These are phyloP conservation scores for Entomortierella chlamydospora DNA, from an alignment of 192 early-diverging fungal species.

Conservation along the genomic window DNA sequence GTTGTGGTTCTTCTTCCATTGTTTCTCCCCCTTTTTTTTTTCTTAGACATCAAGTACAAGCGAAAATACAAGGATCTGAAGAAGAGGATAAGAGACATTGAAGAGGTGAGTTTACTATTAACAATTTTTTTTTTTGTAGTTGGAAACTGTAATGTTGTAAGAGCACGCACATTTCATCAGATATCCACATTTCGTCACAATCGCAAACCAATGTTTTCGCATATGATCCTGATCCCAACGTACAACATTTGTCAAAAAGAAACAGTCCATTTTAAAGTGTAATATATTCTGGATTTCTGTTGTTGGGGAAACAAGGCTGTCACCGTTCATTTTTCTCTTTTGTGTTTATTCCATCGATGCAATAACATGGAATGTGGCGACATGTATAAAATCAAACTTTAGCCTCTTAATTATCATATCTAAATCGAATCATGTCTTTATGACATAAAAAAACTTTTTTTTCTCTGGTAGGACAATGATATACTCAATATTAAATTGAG, in stretches of 20 bases:
- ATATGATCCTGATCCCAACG: not conserved
- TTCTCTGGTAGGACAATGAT: slow-evolving; percentile 58
- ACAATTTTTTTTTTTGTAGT: too few relatives aligned
- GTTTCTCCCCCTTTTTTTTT: not conserved
- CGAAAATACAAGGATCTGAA: slow-evolving; percentile 64
- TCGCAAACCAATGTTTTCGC: not conserved
- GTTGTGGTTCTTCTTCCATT: not conserved
- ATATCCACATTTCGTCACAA: not conserved
- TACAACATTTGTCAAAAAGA: too few relatives aligned
- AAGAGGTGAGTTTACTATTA: slow-evolving; percentile 54
- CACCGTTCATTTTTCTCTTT: too few relatives aligned
- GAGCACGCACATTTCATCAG: too few relatives aligned
- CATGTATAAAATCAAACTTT: too few relatives aligned
- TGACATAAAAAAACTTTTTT: not conserved
- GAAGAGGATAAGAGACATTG: slow-evolving; percentile 61
- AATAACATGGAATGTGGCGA: not conserved
- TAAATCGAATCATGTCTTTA: too few relatives aligned
- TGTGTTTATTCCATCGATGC: too few relatives aligned
- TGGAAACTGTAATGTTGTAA: too few relatives aligned
- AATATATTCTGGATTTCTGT: too few relatives aligned
- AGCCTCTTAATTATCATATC: too few relatives aligned
- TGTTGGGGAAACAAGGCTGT: too few relatives aligned
- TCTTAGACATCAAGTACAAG: slow-evolving; percentile 48
- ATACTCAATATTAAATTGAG: slow-evolving; percentile 52
- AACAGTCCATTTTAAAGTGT: too few relatives aligned